phyloP scores from a whole-genome alignment of 345 rosid genomes.

The Aurinia saxatilis region DNA sequence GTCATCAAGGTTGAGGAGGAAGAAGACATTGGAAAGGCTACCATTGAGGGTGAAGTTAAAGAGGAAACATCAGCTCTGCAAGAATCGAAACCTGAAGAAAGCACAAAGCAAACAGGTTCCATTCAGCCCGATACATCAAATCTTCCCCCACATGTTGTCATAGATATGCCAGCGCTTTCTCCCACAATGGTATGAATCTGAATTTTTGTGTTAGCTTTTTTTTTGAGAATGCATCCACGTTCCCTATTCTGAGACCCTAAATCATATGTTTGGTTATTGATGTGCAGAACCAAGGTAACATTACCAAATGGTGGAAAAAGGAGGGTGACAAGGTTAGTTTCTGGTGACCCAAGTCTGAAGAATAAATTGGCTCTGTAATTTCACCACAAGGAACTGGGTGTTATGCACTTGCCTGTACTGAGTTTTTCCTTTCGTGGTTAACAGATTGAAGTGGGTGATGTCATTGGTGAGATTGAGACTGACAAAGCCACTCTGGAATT shows the following conservation, averaged over 20 bases:
- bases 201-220: constrained; percentile 14
- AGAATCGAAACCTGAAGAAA: constrained; percentile 32
- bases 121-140: constrained; percentile 34
- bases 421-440: constrained; percentile 17
- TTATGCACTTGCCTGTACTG: constrained; percentile 12
- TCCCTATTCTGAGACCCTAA: constrained; percentile 8
- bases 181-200: constrained; percentile 79
- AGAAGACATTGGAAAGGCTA: constrained; percentile 58
- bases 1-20: constrained; percentile 76
- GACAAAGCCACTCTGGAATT: constrained; percentile 98
- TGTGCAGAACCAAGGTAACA: constrained; percentile 83
- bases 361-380: constrained; percentile 10
- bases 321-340: constrained; percentile 93
- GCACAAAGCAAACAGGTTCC: constrained; percentile 36
- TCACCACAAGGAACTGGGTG: background rate
- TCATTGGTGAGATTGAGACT: constrained; percentile 96
- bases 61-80: constrained; percentile 39
- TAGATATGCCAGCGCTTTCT: constrained; percentile 96
- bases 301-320: constrained; percentile 77
- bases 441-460: constrained; percentile 97
- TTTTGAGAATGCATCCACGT: constrained; percentile 4
- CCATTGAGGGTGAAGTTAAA: constrained; percentile 37
- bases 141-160: constrained; percentile 79
- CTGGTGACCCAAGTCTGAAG: constrained; percentile 14
- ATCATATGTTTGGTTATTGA: constrained; percentile 21